Percentiles rank a stretch among this genome's conserved stretches.
phyloP scores from a whole-genome alignment of 495 filamentous ascomycete genomes.

The Cladorrhinum samala region DNA sequence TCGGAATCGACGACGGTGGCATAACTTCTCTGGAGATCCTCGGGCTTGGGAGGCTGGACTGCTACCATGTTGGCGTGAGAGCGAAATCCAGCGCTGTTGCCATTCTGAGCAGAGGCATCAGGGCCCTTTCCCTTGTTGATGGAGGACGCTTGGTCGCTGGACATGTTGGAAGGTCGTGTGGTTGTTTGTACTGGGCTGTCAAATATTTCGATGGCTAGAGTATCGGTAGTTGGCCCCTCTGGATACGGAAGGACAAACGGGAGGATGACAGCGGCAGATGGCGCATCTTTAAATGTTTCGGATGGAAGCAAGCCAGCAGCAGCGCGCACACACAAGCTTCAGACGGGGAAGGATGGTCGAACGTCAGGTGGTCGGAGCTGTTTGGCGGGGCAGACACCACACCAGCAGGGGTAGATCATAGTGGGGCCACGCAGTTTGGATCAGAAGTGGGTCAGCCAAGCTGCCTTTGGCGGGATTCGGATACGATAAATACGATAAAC shows the following conservation, averaged over 20 bases:
- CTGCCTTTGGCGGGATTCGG: too few relatives aligned
- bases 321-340: background rate
- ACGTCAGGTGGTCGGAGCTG: background rate
- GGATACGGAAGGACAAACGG: background rate
- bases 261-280: background rate
- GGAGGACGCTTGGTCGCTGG: background rate
- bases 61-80: slow-evolving; percentile 49
- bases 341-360: background rate
- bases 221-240: background rate
- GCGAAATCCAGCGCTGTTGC: slow-evolving; percentile 31
- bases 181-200: too few relatives aligned
- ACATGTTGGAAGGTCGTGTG: slow-evolving; percentile 1
- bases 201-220: too few relatives aligned
- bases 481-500: background rate
- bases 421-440: background rate
- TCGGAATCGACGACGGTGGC: slow-evolving; percentile 71
- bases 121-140: slow-evolving; percentile 21
- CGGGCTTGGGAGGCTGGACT: slow-evolving; percentile 73
- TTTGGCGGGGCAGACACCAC: background rate
- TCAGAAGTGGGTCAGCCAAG: background rate
- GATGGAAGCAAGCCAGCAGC: background rate
- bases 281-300: background rate
- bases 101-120: slow-evolving; percentile 4
- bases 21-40: slow-evolving; percentile 86
- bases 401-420: too few relatives aligned